Evolutionary conservation across 352 stramenopile genomes (phyloP).

Genomic region (Plasmopara muralis): DNA sequence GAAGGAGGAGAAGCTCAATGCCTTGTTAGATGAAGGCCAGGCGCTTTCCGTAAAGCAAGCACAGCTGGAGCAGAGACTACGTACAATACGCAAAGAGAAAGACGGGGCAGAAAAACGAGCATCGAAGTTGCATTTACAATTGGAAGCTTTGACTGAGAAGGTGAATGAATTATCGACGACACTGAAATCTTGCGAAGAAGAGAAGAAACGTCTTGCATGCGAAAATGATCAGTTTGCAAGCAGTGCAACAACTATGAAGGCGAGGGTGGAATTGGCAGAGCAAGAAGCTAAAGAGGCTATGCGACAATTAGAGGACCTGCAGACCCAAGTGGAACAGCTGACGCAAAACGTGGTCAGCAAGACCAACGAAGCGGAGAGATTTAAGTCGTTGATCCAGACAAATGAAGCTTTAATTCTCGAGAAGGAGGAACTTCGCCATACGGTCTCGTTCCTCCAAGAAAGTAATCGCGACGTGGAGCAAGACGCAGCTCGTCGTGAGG

Average conservation of each 20-base stretch:
- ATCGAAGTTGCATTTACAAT: slow-evolving; percentile 46
- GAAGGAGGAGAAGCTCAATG: slow-evolving; percentile 68
- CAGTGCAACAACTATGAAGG: slow-evolving; percentile 17
- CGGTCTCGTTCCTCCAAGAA: slow-evolving; percentile 54
- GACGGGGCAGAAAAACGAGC: slow-evolving; percentile 64
- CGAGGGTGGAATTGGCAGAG: slow-evolving; percentile 31
- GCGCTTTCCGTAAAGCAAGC: slow-evolving; percentile 71
- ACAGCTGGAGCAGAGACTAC: slow-evolving; percentile 62
- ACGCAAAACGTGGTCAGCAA: slow-evolving; percentile 29
- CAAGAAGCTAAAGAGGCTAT: slow-evolving; percentile 15
- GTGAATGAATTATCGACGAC: slow-evolving; percentile 40
- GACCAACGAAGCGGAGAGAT: slow-evolving; percentile 27
- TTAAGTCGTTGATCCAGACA: slow-evolving; percentile 40
- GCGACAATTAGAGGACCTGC: slow-evolving; percentile 19
- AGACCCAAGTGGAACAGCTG: slow-evolving; percentile 25
- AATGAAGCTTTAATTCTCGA: slow-evolving; percentile 45
- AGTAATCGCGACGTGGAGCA: slow-evolving; percentile 46
- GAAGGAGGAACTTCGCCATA: slow-evolving; percentile 52
- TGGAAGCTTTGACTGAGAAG: slow-evolving; percentile 39
- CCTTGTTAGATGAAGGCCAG: slow-evolving; percentile 66
- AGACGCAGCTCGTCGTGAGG: slow-evolving; percentile 51
- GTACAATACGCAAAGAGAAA: slow-evolving; percentile 68
- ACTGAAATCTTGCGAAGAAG: slow-evolving; percentile 41
- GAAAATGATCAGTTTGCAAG: slow-evolving; percentile 33
- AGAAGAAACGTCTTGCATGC: slow-evolving; percentile 34